Percentiles rank a stretch among this genome's conserved stretches.
Conservation (phyloP, 805 yeast species). For the Myxozyma melibiosi region DNA sequence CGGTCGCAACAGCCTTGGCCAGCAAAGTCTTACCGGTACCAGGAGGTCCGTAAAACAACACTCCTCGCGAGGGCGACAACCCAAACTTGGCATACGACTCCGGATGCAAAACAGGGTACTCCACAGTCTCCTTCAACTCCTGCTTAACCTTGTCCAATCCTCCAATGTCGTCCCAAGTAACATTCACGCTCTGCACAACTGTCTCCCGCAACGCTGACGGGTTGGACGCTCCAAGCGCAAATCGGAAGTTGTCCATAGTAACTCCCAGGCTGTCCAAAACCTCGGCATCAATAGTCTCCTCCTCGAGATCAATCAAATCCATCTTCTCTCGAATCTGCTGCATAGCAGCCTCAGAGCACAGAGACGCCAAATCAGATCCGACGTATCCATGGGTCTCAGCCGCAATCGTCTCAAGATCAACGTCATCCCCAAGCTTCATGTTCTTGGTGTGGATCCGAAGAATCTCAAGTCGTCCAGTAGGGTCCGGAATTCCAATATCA, state of each 20-base stretch:
- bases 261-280: constrained; percentile 94
- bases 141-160: constrained; percentile 95
- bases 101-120: constrained; percentile 98
- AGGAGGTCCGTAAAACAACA: constrained; percentile 98
- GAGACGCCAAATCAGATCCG: constrained; percentile 97
- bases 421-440: constrained; percentile 95
- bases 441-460: constrained; percentile 97
- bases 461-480: constrained; percentile 96
- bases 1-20: constrained; percentile 99
- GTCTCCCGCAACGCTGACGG: constrained; percentile 99
- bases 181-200: constrained; percentile 97
- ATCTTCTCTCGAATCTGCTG: constrained; percentile 99
- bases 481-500: constrained; percentile 93
- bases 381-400: constrained; percentile 99
- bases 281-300: constrained; percentile 97
- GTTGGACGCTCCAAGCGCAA: constrained; percentile 95
- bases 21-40: constrained; percentile 99
- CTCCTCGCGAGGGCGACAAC: constrained; percentile 97
- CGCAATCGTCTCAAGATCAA: constrained; percentile 93
- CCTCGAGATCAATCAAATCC: constrained; percentile 95
- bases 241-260: constrained; percentile 98
- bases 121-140: constrained; percentile 98
- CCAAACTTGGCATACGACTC: constrained; percentile 99
- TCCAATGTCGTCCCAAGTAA: constrained; percentile 99
- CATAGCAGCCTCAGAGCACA: constrained; percentile 99